phyloP scores from a whole-genome alignment of 306 rosid genomes.

The Aeschynomene evenia region DNA sequence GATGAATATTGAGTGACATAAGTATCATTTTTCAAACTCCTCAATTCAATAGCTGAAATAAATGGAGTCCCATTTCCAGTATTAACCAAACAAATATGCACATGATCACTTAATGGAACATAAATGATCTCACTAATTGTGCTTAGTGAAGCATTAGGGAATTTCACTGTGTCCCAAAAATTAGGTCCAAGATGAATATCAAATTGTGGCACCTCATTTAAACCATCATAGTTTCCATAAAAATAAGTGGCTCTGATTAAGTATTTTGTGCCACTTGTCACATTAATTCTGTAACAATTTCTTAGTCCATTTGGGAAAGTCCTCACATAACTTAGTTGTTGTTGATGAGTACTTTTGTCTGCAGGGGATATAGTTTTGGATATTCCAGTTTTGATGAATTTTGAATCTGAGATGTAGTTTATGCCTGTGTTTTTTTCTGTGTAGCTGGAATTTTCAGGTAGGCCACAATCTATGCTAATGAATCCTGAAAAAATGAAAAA shows the following conservation, averaged over 20 bases:
- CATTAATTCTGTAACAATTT: slow-evolving; percentile 47
- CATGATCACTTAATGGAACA: slow-evolving; percentile 25
- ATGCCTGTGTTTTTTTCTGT: neutral
- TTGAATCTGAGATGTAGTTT: slow-evolving; percentile 44
- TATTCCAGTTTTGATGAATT: slow-evolving; percentile 36
- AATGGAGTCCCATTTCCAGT: slow-evolving; percentile 45
- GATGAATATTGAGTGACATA: slow-evolving; percentile 10
- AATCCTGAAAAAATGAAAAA: slow-evolving; percentile 31
- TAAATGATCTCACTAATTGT: slow-evolving; percentile 27
- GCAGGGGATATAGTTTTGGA: neutral
- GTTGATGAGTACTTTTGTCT: neutral
- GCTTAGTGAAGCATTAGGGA: neutral
- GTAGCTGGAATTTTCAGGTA: neutral
- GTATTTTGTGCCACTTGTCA: slow-evolving; percentile 29
- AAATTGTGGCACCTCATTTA: slow-evolving; percentile 28
- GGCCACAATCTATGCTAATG: slow-evolving; percentile 40
- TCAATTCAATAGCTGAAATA: slow-evolving; percentile 45
- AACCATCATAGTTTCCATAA: slow-evolving; percentile 49
- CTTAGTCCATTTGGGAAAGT: slow-evolving; percentile 49
- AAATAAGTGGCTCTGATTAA: slow-evolving; percentile 30
- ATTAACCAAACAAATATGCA: slow-evolving; percentile 34
- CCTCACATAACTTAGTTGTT: slow-evolving; percentile 20
- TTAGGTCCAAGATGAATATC: slow-evolving; percentile 46
- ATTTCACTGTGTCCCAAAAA: slow-evolving; percentile 33
- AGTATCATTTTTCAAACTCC: slow-evolving; percentile 30